A percentile compares a stretch with the other conserved stretches of the same genome.
phyloP scores from a whole-genome alignment of 2,329 filamentous ascomycete species.

The Pseudocercospora cruenta region DNA sequence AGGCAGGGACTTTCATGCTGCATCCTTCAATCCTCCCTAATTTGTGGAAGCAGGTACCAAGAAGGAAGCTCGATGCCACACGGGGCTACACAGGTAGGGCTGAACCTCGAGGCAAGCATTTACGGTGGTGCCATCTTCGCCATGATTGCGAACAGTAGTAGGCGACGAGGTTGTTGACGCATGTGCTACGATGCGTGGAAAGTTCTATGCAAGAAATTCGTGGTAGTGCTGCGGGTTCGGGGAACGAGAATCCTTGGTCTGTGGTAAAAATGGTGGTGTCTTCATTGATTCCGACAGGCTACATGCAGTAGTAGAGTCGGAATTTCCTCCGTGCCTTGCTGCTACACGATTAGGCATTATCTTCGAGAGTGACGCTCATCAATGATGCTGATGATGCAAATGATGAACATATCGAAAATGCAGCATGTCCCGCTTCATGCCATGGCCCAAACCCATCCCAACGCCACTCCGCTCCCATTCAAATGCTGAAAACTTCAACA shows the following conservation, averaged over 20 bases:
- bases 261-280: not conserved
- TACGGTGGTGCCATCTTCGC: not conserved
- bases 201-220: not conserved
- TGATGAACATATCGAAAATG: not conserved
- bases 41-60: not conserved
- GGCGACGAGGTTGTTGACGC: not conserved
- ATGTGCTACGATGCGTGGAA: not conserved
- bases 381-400: conserved; percentile 2
- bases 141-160: not conserved
- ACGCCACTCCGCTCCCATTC: conserved; percentile 2
- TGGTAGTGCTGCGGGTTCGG: not conserved
- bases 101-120: not conserved
- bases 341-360: conserved; percentile 7
- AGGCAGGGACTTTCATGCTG: not conserved
- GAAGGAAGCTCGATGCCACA: not conserved
- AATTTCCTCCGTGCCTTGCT: not conserved
- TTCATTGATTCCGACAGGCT: not conserved
- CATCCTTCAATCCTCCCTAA: not conserved
- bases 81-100: no score
- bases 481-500: not conserved
- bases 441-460: not conserved
- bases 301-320: conserved; percentile 1
- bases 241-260: not conserved
- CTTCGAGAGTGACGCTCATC: conserved; percentile 1
- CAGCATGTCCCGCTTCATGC: not conserved